Evolutionary conservation across 345 rosid species (phyloP).

Genomic region (Citrus unshiu): DNA sequence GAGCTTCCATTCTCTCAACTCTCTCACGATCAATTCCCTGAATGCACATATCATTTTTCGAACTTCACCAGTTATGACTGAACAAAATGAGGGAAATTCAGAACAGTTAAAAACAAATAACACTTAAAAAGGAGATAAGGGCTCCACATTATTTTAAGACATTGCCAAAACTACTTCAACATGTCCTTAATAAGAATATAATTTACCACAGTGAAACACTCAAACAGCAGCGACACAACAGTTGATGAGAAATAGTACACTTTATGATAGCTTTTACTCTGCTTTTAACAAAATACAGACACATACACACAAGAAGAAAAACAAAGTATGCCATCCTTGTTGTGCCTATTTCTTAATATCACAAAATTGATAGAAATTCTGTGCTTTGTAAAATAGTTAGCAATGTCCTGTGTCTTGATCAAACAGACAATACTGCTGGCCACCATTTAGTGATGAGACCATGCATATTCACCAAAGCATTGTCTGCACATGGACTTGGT

Average conservation of each 20-base stretch:
- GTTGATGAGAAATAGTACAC: neutral
- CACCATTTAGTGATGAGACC: neutral
- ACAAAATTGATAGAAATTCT: neutral
- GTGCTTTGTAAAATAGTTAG: neutral
- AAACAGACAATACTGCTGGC: neutral
- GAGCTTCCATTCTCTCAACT: conserved; percentile 97
- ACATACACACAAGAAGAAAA: neutral
- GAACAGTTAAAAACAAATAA: neutral
- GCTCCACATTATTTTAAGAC: neutral
- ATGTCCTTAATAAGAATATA: neutral
- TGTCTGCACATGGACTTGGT: neutral
- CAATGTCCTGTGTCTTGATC: neutral
- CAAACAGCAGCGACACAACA: neutral
- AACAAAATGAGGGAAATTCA: neutral
- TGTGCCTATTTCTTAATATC: neutral
- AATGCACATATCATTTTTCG: conserved; percentile 17
- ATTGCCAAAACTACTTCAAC: neutral
- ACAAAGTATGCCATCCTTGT: neutral
- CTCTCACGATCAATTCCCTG: conserved; percentile 96
- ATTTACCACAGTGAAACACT: neutral
- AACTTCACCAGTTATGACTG: conserved; percentile 9
- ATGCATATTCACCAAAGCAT: neutral
- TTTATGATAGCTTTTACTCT: neutral
- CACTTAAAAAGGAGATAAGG: neutral
- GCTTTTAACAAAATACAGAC: neutral